A percentile compares a stretch with the other conserved stretches of the same genome.
These are phyloP conservation scores for Ogataea pini DNA, from an alignment of 805 yeast genomes.

Conservation along the genomic window DNA sequence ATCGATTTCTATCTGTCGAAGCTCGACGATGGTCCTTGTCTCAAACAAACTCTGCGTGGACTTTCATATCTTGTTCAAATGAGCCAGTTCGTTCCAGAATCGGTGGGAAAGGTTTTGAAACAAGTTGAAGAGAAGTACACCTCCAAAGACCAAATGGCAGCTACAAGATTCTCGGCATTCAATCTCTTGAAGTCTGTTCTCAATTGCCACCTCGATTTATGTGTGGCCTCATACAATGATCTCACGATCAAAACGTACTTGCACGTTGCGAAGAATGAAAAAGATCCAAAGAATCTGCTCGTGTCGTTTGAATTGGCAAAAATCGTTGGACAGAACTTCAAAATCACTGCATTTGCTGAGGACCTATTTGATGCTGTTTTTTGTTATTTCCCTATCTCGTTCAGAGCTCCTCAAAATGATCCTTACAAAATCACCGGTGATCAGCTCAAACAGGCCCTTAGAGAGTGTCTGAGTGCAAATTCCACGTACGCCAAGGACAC, in stretches of 20 bases:
- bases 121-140: slow-evolving; percentile 45
- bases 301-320: slow-evolving; percentile 61
- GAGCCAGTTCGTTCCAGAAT: slow-evolving; percentile 46
- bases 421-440: slow-evolving; percentile 79
- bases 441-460: slow-evolving; percentile 63
- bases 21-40: slow-evolving; percentile 60
- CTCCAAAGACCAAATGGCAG: slow-evolving; percentile 60
- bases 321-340: slow-evolving; percentile 44
- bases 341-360: slow-evolving; percentile 47
- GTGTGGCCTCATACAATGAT: slow-evolving; percentile 35
- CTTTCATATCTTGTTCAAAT: slow-evolving; percentile 51
- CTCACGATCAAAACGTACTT: slow-evolving; percentile 57
- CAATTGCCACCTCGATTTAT: slow-evolving; percentile 28
- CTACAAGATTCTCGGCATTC: slow-evolving; percentile 62
- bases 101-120: slow-evolving; percentile 40
- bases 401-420: slow-evolving; percentile 88
- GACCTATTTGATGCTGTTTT: slow-evolving; percentile 85
- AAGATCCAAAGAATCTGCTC: slow-evolving; percentile 88
- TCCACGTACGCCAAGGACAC: slow-evolving; percentile 67
- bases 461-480: slow-evolving; percentile 63
- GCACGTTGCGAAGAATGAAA: slow-evolving; percentile 80
- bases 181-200: slow-evolving; percentile 44
- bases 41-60: slow-evolving; percentile 55
- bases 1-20: slow-evolving; percentile 63
- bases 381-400: slow-evolving; percentile 96